Percentiles rank a stretch among this genome's conserved stretches.
Evolutionary conservation across 768 basidiomycete species (phyloP).

Genomic region (Mycena polygramma): DNA sequence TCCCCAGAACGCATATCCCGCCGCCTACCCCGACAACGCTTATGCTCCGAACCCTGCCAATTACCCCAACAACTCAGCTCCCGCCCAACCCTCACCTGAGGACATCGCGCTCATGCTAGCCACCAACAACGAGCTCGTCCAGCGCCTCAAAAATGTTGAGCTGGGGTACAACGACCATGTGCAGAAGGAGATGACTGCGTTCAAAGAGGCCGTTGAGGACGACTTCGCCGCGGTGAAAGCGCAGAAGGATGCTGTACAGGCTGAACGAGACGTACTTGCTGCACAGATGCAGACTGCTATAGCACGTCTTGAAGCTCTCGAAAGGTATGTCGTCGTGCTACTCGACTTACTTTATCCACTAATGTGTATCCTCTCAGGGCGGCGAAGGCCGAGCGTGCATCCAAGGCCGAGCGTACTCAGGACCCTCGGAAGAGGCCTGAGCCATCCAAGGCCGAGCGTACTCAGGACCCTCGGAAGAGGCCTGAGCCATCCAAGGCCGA

Average conservation of each 20-base stretch:
- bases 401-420: background rate
- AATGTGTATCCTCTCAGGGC: slow-evolving; percentile 1
- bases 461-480: too few relatives aligned
- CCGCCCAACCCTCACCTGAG: background rate
- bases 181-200: background rate
- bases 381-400: background rate
- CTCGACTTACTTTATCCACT: background rate
- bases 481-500: too few relatives aligned
- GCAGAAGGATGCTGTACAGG: background rate
- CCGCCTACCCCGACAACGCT: background rate
- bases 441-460: too few relatives aligned
- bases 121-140: background rate
- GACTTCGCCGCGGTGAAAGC: slow-evolving; percentile 4
- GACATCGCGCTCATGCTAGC: slow-evolving; percentile 4
- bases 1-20: too few relatives aligned
- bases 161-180: slow-evolving; percentile 1
- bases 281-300: slow-evolving; percentile 1
- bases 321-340: background rate
- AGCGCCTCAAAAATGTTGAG: background rate
- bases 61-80: background rate
- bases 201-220: background rate
- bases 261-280: background rate
- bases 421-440: too few relatives aligned
- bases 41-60: background rate
- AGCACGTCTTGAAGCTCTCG: slow-evolving; percentile 12